Evolutionary conservation across 371 early-diverging fungal genomes (phyloP), one percentile per base, ranked within the genome.

Genomic region (Mortierella sp.): DNA sequence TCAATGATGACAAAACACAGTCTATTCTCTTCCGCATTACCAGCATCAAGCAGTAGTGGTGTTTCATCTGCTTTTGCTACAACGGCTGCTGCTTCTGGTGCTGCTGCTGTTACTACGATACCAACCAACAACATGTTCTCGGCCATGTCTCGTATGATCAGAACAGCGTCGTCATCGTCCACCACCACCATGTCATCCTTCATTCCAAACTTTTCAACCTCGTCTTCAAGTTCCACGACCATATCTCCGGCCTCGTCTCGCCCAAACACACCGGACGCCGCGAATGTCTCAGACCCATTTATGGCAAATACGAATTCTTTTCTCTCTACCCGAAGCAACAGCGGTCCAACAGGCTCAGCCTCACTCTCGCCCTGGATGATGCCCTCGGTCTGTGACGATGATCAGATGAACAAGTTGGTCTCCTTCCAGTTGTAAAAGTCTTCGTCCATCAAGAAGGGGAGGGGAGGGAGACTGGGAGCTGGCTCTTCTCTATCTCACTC

Each of bases 401-500:
- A 81, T 28, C 83, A 81, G 18, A 81, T 81, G 83, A 81, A 81
- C 64, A 81, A 81, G 61, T 61, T 81, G 54, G 83, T 81, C 22
- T 75, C 83, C n/a, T 81, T 81, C 64, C 72, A 81, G 54, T 69
- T 81, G 16, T 81, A 72, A 58, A 24, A 60, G 49, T 1, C 49
- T 20, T 16, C 18, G 16, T 20, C 16, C n/a, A 20, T 30, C 30
- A 30, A 30, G 4, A 4, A 49, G 28, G 11, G 6, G n/a, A 1
- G 54, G 26, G 24, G 54, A 9, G 52, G 18, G 10, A n/a, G 10
- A 52, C 24, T 24, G 9, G 20, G 24, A 8, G 18, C 18, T 52
- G 52, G 24, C 20, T 52, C n/a, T 24, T n/a, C 52, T 52, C 52
- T n/a, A 20, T 52, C 22, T n/a, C 16, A 2, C 11, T 26, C 24